Evolutionary conservation across 192 early-diverging fungal genomes (phyloP).

Genomic region (Rhizophlyctis rosea): DNA sequence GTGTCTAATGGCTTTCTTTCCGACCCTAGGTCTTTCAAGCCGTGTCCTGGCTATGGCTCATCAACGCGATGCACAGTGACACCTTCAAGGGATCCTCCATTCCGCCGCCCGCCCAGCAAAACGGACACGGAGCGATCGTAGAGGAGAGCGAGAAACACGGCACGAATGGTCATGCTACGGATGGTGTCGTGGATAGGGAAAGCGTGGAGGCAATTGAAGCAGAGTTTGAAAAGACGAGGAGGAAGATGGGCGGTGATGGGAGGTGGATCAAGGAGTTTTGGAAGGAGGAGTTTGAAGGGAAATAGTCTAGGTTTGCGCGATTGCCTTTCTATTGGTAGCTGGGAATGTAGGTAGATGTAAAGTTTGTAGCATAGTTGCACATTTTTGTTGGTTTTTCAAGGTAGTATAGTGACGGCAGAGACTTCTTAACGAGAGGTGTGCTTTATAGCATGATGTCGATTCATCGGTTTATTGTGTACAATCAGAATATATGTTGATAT

Average conservation of each 20-base stretch:
- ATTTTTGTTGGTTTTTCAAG: no score
- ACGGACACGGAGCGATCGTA: background rate
- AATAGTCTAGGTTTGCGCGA: background rate
- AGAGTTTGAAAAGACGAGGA: conserved; percentile 11
- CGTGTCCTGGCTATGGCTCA: conserved; percentile 72
- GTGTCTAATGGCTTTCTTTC: background rate
- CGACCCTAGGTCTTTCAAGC: conserved; percentile 59
- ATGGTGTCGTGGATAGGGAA: no score
- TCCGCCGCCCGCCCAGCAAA: background rate
- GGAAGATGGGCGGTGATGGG: conserved; percentile 29
- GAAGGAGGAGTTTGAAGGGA: conserved; percentile 22
- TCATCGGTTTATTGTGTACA: no score
- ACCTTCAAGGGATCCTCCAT: background rate
- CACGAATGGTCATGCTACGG: no score
- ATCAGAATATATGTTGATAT: no score
- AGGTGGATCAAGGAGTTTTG: conserved; percentile 45
- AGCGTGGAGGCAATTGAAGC: no score
- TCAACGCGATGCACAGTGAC: conserved; percentile 44
- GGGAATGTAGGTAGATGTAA: background rate
- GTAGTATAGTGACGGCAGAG: no score
- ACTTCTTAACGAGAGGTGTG: no score
- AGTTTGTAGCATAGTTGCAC: background rate
- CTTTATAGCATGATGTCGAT: no score
- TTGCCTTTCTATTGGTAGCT: background rate
- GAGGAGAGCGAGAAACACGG: no score